Evolutionary conservation across 257 asterid genomes (phyloP).

Genomic region (Ophiorrhiza pumila): DNA sequence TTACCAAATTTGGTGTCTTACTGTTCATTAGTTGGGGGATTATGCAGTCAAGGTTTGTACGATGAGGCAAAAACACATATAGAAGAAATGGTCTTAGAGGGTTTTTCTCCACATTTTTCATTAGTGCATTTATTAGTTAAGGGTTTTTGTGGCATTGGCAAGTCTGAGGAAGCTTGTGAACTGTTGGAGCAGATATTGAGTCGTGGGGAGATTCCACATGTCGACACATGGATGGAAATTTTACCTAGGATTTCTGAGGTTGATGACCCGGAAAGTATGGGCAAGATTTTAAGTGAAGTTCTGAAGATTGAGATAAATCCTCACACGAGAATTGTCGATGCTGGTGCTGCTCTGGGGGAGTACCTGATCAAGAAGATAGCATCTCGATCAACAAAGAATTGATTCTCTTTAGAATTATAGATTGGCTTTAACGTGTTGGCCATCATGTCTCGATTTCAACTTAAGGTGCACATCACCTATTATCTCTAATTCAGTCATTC

Average conservation of each 20-base stretch:
- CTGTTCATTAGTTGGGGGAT: constrained; percentile 63
- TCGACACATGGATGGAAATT: constrained; percentile 68
- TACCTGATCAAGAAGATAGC: constrained; percentile 52
- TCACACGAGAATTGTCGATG: constrained; percentile 60
- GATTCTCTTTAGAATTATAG: not conserved
- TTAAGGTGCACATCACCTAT: not conserved
- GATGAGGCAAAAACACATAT: constrained; percentile 59
- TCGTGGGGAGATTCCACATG: constrained; percentile 50
- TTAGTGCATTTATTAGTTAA: constrained; percentile 48
- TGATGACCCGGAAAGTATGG: constrained; percentile 33
- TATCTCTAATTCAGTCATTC: not conserved
- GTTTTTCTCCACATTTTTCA: constrained; percentile 66
- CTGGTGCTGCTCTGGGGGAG: constrained; percentile 56
- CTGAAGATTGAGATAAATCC: constrained; percentile 60
- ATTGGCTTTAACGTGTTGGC: not conserved
- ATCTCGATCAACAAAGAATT: constrained; percentile 34
- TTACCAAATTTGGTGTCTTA: constrained; percentile 72
- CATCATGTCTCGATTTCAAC: not conserved
- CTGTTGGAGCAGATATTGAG: constrained; percentile 51
- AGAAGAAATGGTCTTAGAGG: constrained; percentile 54
- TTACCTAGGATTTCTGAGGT: constrained; percentile 53
- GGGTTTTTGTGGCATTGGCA: constrained; percentile 66
- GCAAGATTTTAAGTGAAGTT: constrained; percentile 36
- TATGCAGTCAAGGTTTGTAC: constrained; percentile 74
- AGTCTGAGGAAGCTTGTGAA: constrained; percentile 65